These are phyloP conservation scores for Oenanthe javanica DNA, from an alignment of 140 eudicot genomes.

Conservation along the genomic window DNA sequence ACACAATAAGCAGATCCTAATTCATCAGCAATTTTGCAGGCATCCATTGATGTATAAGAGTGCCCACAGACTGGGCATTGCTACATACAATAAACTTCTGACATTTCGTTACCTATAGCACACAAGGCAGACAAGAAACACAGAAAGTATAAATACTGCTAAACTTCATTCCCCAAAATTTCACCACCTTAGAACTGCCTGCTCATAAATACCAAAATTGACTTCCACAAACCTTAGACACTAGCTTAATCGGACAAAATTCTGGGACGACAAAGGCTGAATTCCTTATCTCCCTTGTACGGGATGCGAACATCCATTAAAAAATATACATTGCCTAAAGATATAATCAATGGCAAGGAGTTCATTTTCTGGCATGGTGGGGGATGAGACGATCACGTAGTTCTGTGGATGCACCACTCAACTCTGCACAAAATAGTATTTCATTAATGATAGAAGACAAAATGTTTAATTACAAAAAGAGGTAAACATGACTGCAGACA, in stretches of 20 bases:
- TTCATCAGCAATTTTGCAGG: slow-evolving; percentile 2
- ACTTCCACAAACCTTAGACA: slow-evolving; percentile 1
- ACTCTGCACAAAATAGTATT: slow-evolving; percentile 39
- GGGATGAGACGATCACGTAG: slow-evolving; percentile 81
- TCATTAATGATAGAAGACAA: background rate
- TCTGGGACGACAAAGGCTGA: background rate
- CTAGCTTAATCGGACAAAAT: background rate
- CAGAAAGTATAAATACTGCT: background rate
- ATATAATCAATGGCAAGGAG: slow-evolving; percentile 15
- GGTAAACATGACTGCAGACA: background rate
- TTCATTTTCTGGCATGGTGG: slow-evolving; percentile 45
- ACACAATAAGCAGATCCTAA: background rate
- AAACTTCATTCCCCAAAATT: slow-evolving; percentile 5
- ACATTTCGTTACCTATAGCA: slow-evolving; percentile 2
- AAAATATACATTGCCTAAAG: slow-evolving; percentile 32
- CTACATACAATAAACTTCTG: background rate
- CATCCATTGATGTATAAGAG: background rate
- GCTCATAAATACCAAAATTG: slow-evolving; percentile 5
- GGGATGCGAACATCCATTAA: slow-evolving; percentile 20
- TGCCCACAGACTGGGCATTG: background rate
- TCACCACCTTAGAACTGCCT: background rate
- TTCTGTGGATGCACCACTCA: slow-evolving; percentile 69
- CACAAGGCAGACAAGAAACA: background rate
- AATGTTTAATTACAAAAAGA: background rate
- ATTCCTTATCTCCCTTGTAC: background rate